These are phyloP conservation scores for Adansonia rubrostipa DNA, from an alignment of 441 rosid species.

Conservation along the genomic window DNA sequence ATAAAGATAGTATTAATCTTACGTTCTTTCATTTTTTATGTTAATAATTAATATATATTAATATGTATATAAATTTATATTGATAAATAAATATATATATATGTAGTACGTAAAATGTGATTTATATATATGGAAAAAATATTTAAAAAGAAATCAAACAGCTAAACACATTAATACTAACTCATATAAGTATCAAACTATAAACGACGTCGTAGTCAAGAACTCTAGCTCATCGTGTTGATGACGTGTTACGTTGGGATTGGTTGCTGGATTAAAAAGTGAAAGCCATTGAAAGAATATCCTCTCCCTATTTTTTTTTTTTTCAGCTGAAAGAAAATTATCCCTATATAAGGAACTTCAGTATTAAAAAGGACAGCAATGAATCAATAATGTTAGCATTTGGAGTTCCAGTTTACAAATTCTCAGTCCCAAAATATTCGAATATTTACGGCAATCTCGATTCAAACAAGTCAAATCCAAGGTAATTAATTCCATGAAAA, in stretches of 20 bases:
- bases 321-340: neutral
- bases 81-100: too few relatives aligned
- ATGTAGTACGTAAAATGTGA: too few relatives aligned
- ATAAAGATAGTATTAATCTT: too few relatives aligned
- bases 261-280: neutral
- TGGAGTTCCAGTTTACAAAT: slow-evolving; percentile 20
- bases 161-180: too few relatives aligned
- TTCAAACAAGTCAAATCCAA: slow-evolving; percentile 25
- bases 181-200: too few relatives aligned
- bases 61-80: too few relatives aligned
- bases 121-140: too few relatives aligned
- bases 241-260: neutral
- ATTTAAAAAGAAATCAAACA: too few relatives aligned
- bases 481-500: slow-evolving; percentile 32
- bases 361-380: neutral
- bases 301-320: neutral
- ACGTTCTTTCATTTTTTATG: too few relatives aligned
- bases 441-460: slow-evolving; percentile 26
- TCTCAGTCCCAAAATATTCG: slow-evolving; percentile 28
- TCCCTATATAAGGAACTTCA: neutral
- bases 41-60: too few relatives aligned
- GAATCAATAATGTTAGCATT: slow-evolving; percentile 27
- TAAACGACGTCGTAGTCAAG: neutral
- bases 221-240: neutral
- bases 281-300: slow-evolving; percentile 40